Conservation (phyloP, 192 early-diverging fungal genomes). For the Mortierella claussenii region DNA sequence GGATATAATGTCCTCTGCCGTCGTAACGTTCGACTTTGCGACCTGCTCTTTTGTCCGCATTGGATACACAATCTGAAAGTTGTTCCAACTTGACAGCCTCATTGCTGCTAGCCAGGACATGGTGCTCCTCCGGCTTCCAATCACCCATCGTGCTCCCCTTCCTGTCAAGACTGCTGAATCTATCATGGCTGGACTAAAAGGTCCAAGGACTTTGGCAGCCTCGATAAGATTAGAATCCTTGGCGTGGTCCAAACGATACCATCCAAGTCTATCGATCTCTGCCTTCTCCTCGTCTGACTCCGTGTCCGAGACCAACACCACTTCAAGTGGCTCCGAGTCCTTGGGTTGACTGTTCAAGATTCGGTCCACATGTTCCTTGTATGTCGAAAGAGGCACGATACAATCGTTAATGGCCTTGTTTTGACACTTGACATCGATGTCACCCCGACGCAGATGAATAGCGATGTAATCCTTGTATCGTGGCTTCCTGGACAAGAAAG, state of each 20-base stretch:
- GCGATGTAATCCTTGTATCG: conserved; percentile 29
- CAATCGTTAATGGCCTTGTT: conserved; percentile 18
- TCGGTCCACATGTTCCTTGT: conserved; percentile 31
- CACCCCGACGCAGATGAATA: conserved; percentile 38
- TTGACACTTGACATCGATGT: conserved; percentile 25
- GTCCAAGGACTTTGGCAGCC: conserved; percentile 29
- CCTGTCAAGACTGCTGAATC: conserved; percentile 44
- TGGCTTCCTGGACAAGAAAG: conserved; percentile 25
- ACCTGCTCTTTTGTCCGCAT: neutral
- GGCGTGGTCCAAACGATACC: conserved; percentile 39
- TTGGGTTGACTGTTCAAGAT: conserved; percentile 8
- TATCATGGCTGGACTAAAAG: conserved; percentile 38
- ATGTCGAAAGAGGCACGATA: conserved; percentile 24
- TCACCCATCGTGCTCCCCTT: conserved; percentile 33
- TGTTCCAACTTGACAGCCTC: conserved; percentile 25
- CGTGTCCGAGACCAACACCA: conserved; percentile 42
- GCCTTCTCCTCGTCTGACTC: conserved; percentile 32
- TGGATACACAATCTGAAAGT: conserved; percentile 30
- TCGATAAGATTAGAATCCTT: conserved; percentile 22
- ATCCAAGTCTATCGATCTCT: conserved; percentile 44
- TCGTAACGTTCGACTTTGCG: neutral
- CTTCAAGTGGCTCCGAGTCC: conserved; percentile 2
- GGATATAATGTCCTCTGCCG: too few relatives aligned
- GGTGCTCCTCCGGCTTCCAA: conserved; percentile 36
- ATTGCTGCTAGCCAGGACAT: conserved; percentile 50